Conservation (phyloP, 2,329 filamentous ascomycete species). For the Xylaria sp. region DNA sequence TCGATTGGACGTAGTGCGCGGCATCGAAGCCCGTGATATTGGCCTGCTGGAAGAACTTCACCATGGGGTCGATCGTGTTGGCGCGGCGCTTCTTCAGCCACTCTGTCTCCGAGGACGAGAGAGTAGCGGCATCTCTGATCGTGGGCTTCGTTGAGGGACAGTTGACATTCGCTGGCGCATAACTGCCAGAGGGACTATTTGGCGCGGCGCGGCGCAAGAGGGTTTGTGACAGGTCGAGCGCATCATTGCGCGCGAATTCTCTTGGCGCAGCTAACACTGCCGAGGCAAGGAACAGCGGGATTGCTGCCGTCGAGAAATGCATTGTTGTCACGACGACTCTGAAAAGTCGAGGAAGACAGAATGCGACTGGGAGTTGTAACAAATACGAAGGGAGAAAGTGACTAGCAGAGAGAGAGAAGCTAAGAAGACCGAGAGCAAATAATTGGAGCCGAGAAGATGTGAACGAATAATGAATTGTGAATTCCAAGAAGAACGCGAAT, state of each 20-base stretch:
- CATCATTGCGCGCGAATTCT: constrained; percentile 5
- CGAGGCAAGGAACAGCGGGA: constrained; percentile 24
- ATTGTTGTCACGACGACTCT: constrained; percentile 16
- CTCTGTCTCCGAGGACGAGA: constrained; percentile 64
- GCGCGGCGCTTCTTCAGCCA: constrained; percentile 70
- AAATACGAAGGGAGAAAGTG: too few species aligned
- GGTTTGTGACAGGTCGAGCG: constrained; percentile 1
- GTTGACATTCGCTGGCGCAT: constrained; percentile 61
- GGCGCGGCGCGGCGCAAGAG: constrained; percentile 36
- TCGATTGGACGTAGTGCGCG: constrained; percentile 58
- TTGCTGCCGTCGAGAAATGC: constrained; percentile 17
- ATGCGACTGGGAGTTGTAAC: neutral
- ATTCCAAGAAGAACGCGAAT: too few species aligned
- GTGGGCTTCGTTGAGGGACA: constrained; percentile 67
- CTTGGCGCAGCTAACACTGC: constrained; percentile 22
- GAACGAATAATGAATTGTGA: too few species aligned
- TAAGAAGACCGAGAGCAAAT: too few species aligned
- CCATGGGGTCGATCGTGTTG: constrained; percentile 71
- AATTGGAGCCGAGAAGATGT: too few species aligned
- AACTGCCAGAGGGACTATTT: constrained; percentile 48
- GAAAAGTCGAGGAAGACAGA: neutral
- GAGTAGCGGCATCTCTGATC: constrained; percentile 55
- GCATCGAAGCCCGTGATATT: constrained; percentile 65
- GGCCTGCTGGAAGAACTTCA: constrained; percentile 63
- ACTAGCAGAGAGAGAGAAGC: too few species aligned